These are phyloP conservation scores for Podospora pseudopauciseta DNA, from an alignment of 495 filamentous ascomycete species.

Conservation along the genomic window DNA sequence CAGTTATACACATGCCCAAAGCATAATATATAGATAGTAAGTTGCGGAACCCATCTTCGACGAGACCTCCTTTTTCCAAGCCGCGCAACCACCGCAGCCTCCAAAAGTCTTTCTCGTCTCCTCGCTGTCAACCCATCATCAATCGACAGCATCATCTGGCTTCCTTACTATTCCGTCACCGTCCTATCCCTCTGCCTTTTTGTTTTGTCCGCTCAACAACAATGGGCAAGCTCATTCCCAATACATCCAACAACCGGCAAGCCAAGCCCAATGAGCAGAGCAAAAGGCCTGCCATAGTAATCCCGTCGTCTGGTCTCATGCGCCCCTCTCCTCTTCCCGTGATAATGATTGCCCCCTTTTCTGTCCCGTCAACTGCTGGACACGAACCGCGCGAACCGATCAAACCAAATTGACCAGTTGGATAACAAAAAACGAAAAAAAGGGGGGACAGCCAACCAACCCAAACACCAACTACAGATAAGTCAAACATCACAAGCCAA, in stretches of 20 bases:
- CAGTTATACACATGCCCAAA: conserved; percentile 34
- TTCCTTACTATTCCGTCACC: not conserved
- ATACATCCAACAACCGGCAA: not conserved
- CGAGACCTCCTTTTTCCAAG: not conserved
- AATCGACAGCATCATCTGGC: not conserved
- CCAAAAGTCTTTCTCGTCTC: not conserved
- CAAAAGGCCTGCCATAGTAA: not conserved
- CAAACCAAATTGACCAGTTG: not conserved
- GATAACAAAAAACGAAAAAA: not conserved
- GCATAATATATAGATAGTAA: conserved; percentile 27
- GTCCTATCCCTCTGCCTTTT: not conserved
- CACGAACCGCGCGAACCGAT: not conserved
- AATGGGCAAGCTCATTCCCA: not conserved
- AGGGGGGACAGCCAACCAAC: not conserved
- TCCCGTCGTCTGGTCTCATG: not conserved
- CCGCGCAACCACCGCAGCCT: conserved; percentile 14
- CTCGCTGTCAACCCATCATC: not conserved
- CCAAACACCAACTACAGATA: not conserved
- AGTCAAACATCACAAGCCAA: not conserved
- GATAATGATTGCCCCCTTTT: not conserved
- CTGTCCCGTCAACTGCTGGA: not conserved
- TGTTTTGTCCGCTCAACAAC: not conserved
- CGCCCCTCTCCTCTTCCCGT: not conserved
- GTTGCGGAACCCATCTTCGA: conserved; percentile 1
- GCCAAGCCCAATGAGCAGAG: not conserved